phyloP scores from a whole-genome alignment of 2,329 filamentous ascomycete species.

The Trematosphaeria pertusa region DNA sequence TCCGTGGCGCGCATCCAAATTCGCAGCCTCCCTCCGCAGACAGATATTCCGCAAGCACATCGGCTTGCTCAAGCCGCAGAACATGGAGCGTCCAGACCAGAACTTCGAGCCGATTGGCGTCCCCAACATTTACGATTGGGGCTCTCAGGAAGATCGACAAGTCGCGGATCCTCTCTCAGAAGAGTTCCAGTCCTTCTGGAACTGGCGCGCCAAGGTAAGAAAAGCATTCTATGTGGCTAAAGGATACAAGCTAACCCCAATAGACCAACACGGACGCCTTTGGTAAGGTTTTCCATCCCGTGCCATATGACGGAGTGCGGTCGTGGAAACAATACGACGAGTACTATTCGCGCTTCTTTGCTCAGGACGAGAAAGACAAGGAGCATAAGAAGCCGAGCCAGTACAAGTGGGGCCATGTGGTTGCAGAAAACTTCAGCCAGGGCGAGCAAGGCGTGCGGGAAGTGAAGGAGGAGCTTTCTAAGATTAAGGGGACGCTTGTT shows the following conservation, averaged over 20 bases:
- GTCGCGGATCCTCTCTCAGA: conserved; percentile 77
- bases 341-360: conserved; percentile 73
- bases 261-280: conserved; percentile 83
- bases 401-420: conserved; percentile 87
- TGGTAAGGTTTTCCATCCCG: conserved; percentile 79
- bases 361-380: conserved; percentile 51
- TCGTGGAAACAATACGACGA: conserved; percentile 77
- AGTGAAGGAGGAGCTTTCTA: conserved; percentile 73
- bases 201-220: conserved; percentile 71
- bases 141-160: conserved; percentile 55
- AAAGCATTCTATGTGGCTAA: too few relatives aligned
- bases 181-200: conserved; percentile 76
- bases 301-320: conserved; percentile 71
- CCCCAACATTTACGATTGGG: conserved; percentile 61
- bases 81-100: conserved; percentile 65
- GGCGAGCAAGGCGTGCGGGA: conserved; percentile 53
- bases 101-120: conserved; percentile 66
- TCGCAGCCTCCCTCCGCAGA: conserved; percentile 81
- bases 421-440: conserved; percentile 59
- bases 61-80: conserved; percentile 78
- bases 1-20: conserved; percentile 74
- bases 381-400: conserved; percentile 58
- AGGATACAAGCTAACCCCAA: too few relatives aligned
- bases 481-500: conserved; percentile 68
- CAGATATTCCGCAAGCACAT: conserved; percentile 92